phyloP scores from a whole-genome alignment of 169 alveolate genomes.

The Amoebophrya sp. region DNA sequence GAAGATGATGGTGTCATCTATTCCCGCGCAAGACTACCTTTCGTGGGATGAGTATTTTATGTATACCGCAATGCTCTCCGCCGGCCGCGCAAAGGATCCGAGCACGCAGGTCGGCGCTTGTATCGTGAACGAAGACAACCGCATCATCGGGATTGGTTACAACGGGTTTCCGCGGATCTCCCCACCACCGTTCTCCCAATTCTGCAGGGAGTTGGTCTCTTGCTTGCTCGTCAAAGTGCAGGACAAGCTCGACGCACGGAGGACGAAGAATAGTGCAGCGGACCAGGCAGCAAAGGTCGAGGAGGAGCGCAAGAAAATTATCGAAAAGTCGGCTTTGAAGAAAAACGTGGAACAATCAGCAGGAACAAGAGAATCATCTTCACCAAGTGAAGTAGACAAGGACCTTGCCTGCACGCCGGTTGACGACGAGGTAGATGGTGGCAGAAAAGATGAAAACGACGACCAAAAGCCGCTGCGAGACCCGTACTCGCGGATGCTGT shows the following conservation, averaged over 20 bases:
- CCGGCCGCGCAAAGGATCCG: constrained; percentile 4
- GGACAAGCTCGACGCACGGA: background rate
- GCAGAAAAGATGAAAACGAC: background rate
- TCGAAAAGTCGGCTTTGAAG: too few relatives aligned
- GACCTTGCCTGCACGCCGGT: background rate
- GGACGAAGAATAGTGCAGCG: background rate
- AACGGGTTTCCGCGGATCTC: background rate
- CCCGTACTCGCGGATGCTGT: too few relatives aligned
- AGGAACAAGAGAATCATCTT: background rate
- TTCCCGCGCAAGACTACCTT: too few relatives aligned
- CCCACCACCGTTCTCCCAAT: background rate
- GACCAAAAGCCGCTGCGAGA: background rate
- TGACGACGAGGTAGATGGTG: background rate
- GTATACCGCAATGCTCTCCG: background rate
- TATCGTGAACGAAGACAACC: background rate
- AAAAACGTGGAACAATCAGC: too few relatives aligned
- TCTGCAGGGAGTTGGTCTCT: background rate
- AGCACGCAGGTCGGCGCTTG: constrained; percentile 4
- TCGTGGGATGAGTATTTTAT: background rate
- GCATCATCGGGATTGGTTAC: constrained; percentile 10
- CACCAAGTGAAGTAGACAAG: background rate
- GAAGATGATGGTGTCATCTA: too few relatives aligned
- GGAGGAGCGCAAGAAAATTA: too few relatives aligned
- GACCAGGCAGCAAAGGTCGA: background rate
- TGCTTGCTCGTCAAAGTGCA: background rate